Conservation (phyloP, 2,329 filamentous ascomycete genomes). For the Coniella vitis region DNA sequence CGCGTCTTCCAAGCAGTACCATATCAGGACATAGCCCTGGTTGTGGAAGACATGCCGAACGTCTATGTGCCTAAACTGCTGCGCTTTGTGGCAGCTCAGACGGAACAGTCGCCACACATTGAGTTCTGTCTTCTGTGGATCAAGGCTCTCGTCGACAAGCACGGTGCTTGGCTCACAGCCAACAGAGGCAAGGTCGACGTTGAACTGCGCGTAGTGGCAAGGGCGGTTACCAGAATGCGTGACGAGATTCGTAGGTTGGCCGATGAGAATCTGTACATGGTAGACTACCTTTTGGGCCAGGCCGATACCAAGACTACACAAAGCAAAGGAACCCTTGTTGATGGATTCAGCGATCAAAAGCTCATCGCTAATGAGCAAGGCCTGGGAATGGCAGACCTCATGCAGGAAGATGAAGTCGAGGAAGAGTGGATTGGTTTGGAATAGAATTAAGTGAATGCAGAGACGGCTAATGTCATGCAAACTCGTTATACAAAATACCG, state of each 20-base stretch:
- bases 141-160: constrained; percentile 70
- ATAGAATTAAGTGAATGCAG: constrained; percentile 23
- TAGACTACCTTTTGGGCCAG: constrained; percentile 69
- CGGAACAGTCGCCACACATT: constrained; percentile 84
- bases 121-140: constrained; percentile 96
- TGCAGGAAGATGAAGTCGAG: constrained; percentile 28
- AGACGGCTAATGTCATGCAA: constrained; percentile 2
- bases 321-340: constrained; percentile 18
- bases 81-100: constrained; percentile 79
- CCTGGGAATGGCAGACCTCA: constrained; percentile 21
- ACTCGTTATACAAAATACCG: constrained; percentile 3
- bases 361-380: constrained; percentile 23
- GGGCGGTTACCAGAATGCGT: constrained; percentile 72
- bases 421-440: constrained; percentile 45
- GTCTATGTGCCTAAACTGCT: constrained; percentile 83
- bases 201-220: constrained; percentile 75
- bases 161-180: constrained; percentile 79
- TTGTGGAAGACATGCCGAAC: constrained; percentile 71
- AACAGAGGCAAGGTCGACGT: constrained; percentile 73
- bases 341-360: constrained; percentile 22
- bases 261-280: constrained; percentile 82
- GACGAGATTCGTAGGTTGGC: constrained; percentile 76
- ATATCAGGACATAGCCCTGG: constrained; percentile 63
- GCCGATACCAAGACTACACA: constrained; percentile 26
- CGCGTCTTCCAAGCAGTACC: constrained; percentile 83